phyloP scores from a whole-genome alignment of 1,139 yeast genomes.

The Chernovozyma sophiae-reginae region DNA sequence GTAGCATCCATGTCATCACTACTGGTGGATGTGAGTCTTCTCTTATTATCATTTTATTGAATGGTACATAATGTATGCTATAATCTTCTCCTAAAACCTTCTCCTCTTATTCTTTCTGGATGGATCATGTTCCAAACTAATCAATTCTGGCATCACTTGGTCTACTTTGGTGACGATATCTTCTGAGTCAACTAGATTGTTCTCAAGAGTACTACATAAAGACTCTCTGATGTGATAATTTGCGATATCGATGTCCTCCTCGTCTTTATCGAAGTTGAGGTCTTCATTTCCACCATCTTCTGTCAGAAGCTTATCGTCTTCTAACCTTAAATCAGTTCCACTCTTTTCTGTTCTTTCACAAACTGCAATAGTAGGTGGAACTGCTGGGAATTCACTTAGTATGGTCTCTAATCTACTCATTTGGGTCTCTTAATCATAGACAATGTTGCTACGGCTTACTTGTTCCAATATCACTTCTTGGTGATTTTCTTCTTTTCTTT shows the following conservation, averaged over 20 bases:
- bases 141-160: constrained; percentile 4
- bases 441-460: too few species aligned
- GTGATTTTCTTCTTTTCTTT: constrained; percentile 22
- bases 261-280: not conserved
- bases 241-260: not conserved
- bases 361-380: too few species aligned
- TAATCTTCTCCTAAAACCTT: too few species aligned
- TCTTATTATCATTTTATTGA: not conserved
- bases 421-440: too few species aligned
- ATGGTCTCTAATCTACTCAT: too few species aligned
- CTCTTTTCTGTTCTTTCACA: too few species aligned
- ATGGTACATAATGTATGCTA: too few species aligned
- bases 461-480: constrained; percentile 12
- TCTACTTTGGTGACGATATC: not conserved
- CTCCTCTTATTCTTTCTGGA: constrained; percentile 1
- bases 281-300: not conserved
- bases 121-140: constrained; percentile 4
- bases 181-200: not conserved
- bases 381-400: constrained; percentile 8
- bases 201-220: not conserved
- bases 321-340: too few species aligned
- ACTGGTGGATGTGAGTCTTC: not conserved
- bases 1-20: too few species aligned
- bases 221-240: not conserved
- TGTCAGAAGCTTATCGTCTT: too few species aligned